phyloP scores from a whole-genome alignment of 441 rosid genomes.

The Pelargonium myrrhifolium region DNA sequence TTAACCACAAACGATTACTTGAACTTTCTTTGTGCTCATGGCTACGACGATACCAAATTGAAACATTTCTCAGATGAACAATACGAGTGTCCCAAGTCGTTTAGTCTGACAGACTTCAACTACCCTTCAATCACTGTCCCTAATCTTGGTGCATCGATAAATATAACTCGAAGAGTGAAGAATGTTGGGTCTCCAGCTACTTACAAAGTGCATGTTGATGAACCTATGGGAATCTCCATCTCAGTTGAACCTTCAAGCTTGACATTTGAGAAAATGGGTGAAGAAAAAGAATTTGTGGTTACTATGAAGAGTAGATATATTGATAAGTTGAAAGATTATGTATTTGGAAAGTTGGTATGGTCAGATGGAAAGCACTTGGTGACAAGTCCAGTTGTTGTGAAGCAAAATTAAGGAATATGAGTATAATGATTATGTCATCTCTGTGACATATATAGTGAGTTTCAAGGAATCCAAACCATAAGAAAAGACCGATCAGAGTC shows the following conservation, averaged over 20 bases:
- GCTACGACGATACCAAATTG: constrained; percentile 30
- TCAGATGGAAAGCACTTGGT: constrained; percentile 41
- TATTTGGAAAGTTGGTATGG: constrained; percentile 48
- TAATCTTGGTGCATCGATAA: too few relatives aligned
- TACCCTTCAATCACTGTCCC: constrained; percentile 54
- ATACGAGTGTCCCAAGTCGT: constrained; percentile 30
- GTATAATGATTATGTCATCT: too few relatives aligned
- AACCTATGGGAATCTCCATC: constrained; percentile 32
- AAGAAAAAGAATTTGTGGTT: constrained; percentile 42
- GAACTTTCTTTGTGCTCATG: constrained; percentile 44
- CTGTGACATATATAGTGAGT: too few relatives aligned
- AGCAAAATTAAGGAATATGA: constrained; percentile 1
- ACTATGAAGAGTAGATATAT: constrained; percentile 15
- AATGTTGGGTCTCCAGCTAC: too few relatives aligned
- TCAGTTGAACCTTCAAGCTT: constrained; percentile 32
- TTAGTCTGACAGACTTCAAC: constrained; percentile 40
- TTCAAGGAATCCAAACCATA: too few relatives aligned
- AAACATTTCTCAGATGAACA: constrained; percentile 22
- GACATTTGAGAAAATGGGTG: constrained; percentile 27
- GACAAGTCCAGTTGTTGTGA: constrained; percentile 41
- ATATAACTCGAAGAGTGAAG: too few relatives aligned
- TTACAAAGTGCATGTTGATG: constrained; percentile 23
- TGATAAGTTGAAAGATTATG: constrained; percentile 16
- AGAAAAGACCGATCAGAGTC: too few relatives aligned
- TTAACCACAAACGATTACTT: constrained; percentile 31